Evolutionary conservation across 2,329 filamentous ascomycete genomes (phyloP).

Genomic region (Tolypocladium pustulatum): DNA sequence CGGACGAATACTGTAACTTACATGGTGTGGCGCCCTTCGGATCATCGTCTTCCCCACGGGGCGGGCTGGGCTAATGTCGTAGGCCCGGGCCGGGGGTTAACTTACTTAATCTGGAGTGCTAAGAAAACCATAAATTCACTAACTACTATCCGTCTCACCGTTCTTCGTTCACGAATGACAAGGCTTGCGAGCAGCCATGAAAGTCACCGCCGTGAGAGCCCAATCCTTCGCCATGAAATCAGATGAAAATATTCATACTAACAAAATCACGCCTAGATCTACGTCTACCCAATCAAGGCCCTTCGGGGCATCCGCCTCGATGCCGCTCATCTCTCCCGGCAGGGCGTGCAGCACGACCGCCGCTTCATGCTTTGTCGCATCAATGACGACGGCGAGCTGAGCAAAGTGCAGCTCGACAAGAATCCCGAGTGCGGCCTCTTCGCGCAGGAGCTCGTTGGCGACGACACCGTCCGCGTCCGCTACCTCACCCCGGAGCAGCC

Average conservation of each 20-base stretch:
- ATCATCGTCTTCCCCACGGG: neutral
- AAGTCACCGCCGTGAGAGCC: conserved; percentile 18
- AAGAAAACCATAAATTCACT: no score
- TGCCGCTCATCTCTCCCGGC: conserved; percentile 42
- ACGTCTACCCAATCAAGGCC: conserved; percentile 65
- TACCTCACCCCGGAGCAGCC: conserved; percentile 29
- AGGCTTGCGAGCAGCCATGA: conserved; percentile 11
- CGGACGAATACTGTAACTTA: neutral
- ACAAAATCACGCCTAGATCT: conserved; percentile 31
- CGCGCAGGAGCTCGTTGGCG: conserved; percentile 38
- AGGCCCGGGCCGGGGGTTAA: no score
- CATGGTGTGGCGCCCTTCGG: neutral
- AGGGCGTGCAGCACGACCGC: conserved; percentile 56
- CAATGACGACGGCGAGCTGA: conserved; percentile 26
- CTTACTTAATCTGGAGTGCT: no score
- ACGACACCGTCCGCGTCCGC: conserved; percentile 30
- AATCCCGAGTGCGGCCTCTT: conserved; percentile 56
- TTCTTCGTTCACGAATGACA: neutral
- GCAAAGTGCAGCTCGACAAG: conserved; percentile 49
- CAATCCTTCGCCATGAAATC: neutral
- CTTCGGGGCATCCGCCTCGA: conserved; percentile 50
- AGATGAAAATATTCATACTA: neutral
- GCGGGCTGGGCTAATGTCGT: neutral
- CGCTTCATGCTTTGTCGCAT: conserved; percentile 59
- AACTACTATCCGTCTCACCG: no score